phyloP scores from a whole-genome alignment of 495 filamentous ascomycete genomes.

The Poronia punctata region DNA sequence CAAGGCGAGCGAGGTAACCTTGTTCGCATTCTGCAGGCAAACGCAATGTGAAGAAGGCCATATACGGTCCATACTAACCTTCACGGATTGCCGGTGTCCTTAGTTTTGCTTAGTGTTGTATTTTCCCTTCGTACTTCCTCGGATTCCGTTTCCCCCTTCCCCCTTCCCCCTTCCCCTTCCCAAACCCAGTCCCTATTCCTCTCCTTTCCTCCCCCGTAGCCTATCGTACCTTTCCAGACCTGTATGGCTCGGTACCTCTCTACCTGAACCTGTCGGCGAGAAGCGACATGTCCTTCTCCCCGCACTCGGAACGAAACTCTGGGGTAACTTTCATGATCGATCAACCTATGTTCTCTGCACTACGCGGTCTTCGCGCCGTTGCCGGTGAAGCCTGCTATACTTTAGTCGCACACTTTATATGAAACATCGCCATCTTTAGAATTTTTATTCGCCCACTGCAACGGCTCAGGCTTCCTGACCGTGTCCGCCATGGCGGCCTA shows the following conservation, averaged over 20 bases:
- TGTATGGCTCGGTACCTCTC: slow-evolving; percentile 2
- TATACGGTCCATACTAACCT: no score
- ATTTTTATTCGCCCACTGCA: background rate
- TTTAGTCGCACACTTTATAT: background rate
- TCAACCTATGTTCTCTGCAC: slow-evolving; percentile 14
- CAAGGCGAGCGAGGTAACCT: no score
- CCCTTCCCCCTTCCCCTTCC: background rate
- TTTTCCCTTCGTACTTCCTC: background rate
- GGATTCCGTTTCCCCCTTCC: background rate
- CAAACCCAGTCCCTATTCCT: no score
- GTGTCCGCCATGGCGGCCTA: slow-evolving; percentile 43
- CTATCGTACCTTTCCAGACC: background rate
- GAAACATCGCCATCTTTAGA: no score
- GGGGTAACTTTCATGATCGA: slow-evolving; percentile 28
- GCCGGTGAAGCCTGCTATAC: slow-evolving; percentile 18
- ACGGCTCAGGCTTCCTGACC: background rate
- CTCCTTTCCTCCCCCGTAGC: no score
- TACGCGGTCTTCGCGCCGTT: slow-evolving; percentile 20
- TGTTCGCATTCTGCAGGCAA: no score
- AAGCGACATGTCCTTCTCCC: slow-evolving; percentile 23
- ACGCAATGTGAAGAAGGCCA: no score
- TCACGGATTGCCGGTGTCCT: no score
- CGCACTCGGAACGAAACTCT: slow-evolving; percentile 22
- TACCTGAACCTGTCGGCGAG: slow-evolving; percentile 19
- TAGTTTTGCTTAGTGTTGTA: slow-evolving; percentile 3